Percentiles rank a stretch among this genome's conserved stretches.
These are phyloP conservation scores for Saccharomycopsis olivae DNA, from an alignment of 805 yeast genomes.

Conservation along the genomic window DNA sequence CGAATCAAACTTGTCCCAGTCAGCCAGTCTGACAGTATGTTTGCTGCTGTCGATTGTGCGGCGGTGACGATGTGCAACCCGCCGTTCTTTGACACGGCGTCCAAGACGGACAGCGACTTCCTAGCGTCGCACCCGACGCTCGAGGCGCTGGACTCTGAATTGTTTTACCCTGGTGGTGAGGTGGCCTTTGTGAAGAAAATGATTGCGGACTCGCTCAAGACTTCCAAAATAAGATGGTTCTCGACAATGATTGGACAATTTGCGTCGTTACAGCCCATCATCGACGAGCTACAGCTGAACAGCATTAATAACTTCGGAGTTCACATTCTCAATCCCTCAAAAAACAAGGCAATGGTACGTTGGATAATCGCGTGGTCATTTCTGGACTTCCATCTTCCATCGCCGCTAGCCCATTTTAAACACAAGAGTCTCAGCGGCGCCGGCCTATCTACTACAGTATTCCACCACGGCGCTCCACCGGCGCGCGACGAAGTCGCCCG, in stretches of 20 bases:
- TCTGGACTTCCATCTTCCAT: neutral
- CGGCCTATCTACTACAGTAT: too few relatives aligned
- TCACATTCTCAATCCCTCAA: conserved; percentile 10
- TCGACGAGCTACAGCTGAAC: conserved; percentile 2
- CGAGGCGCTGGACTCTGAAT: conserved; percentile 26
- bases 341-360: neutral
- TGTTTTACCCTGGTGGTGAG: conserved; percentile 37
- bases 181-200: conserved; percentile 26
- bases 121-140: too few relatives aligned
- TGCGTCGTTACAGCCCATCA: conserved; percentile 9
- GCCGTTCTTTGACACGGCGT: conserved; percentile 39
- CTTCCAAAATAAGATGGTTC: conserved; percentile 25
- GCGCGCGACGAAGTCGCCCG: too few relatives aligned
- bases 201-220: conserved; percentile 24
- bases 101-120: too few relatives aligned
- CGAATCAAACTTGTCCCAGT: too few relatives aligned
- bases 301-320: conserved; percentile 13
- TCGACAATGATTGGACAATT: conserved; percentile 28
- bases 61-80: too few relatives aligned
- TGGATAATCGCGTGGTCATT: neutral
- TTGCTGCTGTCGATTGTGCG: too few relatives aligned
- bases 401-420: too few relatives aligned
- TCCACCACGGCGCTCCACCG: too few relatives aligned
- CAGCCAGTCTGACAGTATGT: too few relatives aligned
- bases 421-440: too few relatives aligned